Evolutionary conservation across 2,329 filamentous ascomycete species (phyloP), one percentile per base, ranked within the genome.

Genomic region (Claviceps sp.): DNA sequence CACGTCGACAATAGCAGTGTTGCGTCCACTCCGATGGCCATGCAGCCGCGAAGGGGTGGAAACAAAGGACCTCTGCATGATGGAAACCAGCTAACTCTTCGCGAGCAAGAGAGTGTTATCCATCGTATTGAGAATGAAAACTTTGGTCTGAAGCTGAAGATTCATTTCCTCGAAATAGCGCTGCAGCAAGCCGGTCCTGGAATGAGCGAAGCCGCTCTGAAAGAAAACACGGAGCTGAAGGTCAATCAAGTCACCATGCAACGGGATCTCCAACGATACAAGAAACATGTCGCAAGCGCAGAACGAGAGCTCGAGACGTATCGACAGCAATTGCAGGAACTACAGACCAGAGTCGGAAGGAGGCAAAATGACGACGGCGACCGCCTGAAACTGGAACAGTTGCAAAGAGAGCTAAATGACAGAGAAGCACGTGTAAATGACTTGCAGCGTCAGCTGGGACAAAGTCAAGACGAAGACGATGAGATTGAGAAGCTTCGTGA

Each of bases 81-180:
- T 59, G 89, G 89, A 20, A 95, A 96, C 60, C 85, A 94, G 63
- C 77, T 96, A 59, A 95, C 93, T 1, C 69, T 98, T 53, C 83
- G 89, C 55, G 93, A 98, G 64, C 93, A 98, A 67, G 93, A 97
- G 68, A 89, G 88, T 59, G 86, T 93, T 58, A 91, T 98, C 59
- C 88, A 96, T 70, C 87, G 87, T 63, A 91, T 98, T 60, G 89
- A 96, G 64, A 98, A 98, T 72, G 93, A 97, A 64, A 98, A 98
- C 64, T 98, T 97, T 64, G 88, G 88, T 23, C 75, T 98, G 50
- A 97, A 97, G 68, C 78, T 97, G 59, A 96, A 95, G 68, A 95
- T 97, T 50, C 89, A 97, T 67, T 98, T 95, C 65, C 77, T 98
- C 52, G 89, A 98, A 66, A 88, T 97, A 59, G 87, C 88, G 14